A percentile compares a stretch with the other conserved stretches of the same genome.
phyloP scores from a whole-genome alignment of 2,329 filamentous ascomycete species.

The Colletotrichum paranaense region DNA sequence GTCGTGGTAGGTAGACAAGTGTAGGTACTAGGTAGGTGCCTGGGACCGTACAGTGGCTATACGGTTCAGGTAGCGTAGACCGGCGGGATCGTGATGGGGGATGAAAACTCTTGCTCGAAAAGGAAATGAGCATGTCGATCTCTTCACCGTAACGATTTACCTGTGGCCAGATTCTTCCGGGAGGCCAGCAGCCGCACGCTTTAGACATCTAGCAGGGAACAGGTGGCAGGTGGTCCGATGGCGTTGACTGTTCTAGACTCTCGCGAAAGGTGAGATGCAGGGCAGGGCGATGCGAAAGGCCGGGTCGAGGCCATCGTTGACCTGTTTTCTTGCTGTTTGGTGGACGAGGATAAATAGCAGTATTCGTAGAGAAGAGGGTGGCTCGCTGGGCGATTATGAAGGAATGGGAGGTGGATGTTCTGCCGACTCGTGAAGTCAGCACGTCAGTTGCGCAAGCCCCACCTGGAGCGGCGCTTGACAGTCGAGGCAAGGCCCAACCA shows the following conservation, averaged over 20 bases:
- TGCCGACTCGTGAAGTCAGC: background rate
- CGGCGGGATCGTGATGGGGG: slow-evolving; percentile 19
- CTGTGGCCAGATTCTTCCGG: slow-evolving; percentile 27
- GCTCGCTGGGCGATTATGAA: slow-evolving; percentile 9
- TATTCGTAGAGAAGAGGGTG: background rate
- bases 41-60: slow-evolving; percentile 10
- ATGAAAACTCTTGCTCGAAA: background rate
- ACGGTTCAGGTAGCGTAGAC: background rate
- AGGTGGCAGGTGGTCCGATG: slow-evolving; percentile 30
- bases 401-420: background rate
- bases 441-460: background rate
- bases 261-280: slow-evolving; percentile 9
- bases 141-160: slow-evolving; percentile 25
- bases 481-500: background rate
- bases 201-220: slow-evolving; percentile 7
- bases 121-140: slow-evolving; percentile 25
- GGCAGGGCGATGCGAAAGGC: background rate
- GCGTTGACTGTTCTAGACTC: slow-evolving; percentile 31
- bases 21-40: background rate
- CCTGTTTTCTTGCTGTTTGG: background rate
- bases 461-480: background rate
- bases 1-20: background rate
- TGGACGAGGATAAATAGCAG: background rate
- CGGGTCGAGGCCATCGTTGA: background rate
- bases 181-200: slow-evolving; percentile 20